A percentile compares a stretch with the other conserved stretches of the same genome.
Conservation (phyloP, 2,329 filamentous ascomycete genomes). For the Calonectria leucothoes region DNA sequence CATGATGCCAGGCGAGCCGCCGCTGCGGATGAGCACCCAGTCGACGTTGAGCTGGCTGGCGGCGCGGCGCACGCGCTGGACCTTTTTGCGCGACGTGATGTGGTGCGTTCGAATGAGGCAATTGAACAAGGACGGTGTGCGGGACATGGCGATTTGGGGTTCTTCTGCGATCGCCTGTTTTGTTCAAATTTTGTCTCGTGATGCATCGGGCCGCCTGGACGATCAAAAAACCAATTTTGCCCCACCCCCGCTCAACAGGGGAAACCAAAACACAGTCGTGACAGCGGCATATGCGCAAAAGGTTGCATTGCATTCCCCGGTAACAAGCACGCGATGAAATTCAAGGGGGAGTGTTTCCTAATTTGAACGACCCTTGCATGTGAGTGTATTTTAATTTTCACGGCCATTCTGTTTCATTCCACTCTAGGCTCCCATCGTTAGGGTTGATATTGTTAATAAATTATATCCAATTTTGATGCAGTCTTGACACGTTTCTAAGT, state of each 20-base stretch:
- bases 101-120: constrained; percentile 80
- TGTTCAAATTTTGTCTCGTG: not conserved
- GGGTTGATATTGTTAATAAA: not conserved
- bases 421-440: not conserved
- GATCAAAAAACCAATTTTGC: not conserved
- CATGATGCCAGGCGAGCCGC: constrained; percentile 81
- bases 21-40: constrained; percentile 71
- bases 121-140: constrained; percentile 33
- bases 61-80: constrained; percentile 68
- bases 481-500: not conserved
- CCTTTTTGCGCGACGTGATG: constrained; percentile 83
- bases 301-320: not conserved
- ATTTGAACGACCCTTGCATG: not conserved
- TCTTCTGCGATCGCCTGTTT: constrained; percentile 16
- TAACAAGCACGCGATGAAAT: too few species aligned
- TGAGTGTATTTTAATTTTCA: not conserved
- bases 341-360: not conserved
- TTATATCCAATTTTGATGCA: not conserved
- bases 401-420: not conserved
- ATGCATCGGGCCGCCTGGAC: not conserved
- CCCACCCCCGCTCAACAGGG: not conserved
- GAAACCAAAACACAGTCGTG: not conserved
- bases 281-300: not conserved
- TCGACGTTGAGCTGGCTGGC: constrained; percentile 70
- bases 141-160: constrained; percentile 31